phyloP scores from a whole-genome alignment of 1,284 basidiomycete species.

The Fomitopsis schrenkii region DNA sequence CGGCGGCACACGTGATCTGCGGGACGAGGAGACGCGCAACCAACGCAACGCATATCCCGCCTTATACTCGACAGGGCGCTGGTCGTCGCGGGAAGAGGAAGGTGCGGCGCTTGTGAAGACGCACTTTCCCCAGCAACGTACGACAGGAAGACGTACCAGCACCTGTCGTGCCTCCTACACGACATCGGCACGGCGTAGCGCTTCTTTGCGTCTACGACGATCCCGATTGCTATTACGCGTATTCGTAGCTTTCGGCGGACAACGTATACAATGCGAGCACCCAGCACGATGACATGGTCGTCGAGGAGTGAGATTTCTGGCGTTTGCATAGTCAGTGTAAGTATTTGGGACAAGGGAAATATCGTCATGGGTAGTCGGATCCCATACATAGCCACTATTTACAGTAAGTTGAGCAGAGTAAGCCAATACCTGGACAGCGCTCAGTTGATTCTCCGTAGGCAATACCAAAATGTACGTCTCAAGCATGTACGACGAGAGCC shows the following conservation, averaged over 20 bases:
- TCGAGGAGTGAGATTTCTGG: slow-evolving; percentile 39
- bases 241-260: slow-evolving; percentile 50
- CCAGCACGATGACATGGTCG: slow-evolving; percentile 56
- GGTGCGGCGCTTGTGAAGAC: slow-evolving; percentile 36
- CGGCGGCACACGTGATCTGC: background rate
- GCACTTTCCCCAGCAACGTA: slow-evolving; percentile 43
- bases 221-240: slow-evolving; percentile 59
- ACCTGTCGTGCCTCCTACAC: slow-evolving; percentile 48
- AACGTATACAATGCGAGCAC: slow-evolving; percentile 55
- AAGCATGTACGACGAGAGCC: slow-evolving; percentile 33
- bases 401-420: too few species aligned
- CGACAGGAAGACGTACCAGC: slow-evolving; percentile 49
- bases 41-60: slow-evolving; percentile 50
- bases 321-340: too few species aligned
- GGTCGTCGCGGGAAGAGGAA: background rate
- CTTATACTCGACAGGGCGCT: too few species aligned
- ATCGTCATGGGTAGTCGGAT: too few species aligned
- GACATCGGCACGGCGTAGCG: slow-evolving; percentile 53
- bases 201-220: slow-evolving; percentile 47
- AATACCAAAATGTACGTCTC: too few species aligned
- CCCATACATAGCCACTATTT: too few species aligned
- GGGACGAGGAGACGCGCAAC: slow-evolving; percentile 46
- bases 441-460: too few species aligned
- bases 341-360: slow-evolving; percentile 28
- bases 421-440: too few species aligned